These are phyloP conservation scores for Gentiana macrophylla DNA, from an alignment of 257 asterid species.

Conservation along the genomic window DNA sequence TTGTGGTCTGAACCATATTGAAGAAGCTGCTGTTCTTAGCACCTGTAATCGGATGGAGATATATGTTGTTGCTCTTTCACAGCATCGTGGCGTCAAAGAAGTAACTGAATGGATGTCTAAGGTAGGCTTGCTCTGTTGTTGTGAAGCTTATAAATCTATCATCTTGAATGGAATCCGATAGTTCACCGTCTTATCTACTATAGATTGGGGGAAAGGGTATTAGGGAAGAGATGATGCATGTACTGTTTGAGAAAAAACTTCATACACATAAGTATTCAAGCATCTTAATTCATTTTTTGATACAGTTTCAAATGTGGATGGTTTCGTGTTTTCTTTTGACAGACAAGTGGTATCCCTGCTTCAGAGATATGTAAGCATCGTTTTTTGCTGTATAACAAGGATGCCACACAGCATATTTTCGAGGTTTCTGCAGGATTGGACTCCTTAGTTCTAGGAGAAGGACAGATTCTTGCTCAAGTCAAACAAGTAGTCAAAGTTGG, in stretches of 20 bases:
- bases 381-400: slow-evolving; percentile 70
- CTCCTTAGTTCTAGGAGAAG: slow-evolving; percentile 90
- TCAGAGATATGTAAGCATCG: slow-evolving; percentile 85
- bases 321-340: slow-evolving; percentile 16
- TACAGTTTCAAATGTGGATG: no score
- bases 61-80: slow-evolving; percentile 85
- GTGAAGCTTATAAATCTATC: no score
- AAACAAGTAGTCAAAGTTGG: slow-evolving; percentile 94
- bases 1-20: slow-evolving; percentile 78
- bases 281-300: no score
- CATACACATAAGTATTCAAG: no score
- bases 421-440: slow-evolving; percentile 95
- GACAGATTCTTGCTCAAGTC: slow-evolving; percentile 91
- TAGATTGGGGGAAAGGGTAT: no score
- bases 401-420: slow-evolving; percentile 89
- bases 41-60: slow-evolving; percentile 96
- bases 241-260: no score
- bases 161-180: no score
- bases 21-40: slow-evolving; percentile 96
- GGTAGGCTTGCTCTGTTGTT: slow-evolving; percentile 22
- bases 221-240: no score
- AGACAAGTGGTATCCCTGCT: slow-evolving; percentile 87
- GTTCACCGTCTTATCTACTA: no score
- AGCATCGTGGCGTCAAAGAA: slow-evolving; percentile 91
- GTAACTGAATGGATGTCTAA: slow-evolving; percentile 98